Evolutionary conservation across 1,284 basidiomycete genomes (phyloP), one percentile per base, ranked within the genome.

Genomic region (Trametes versicolor): DNA sequence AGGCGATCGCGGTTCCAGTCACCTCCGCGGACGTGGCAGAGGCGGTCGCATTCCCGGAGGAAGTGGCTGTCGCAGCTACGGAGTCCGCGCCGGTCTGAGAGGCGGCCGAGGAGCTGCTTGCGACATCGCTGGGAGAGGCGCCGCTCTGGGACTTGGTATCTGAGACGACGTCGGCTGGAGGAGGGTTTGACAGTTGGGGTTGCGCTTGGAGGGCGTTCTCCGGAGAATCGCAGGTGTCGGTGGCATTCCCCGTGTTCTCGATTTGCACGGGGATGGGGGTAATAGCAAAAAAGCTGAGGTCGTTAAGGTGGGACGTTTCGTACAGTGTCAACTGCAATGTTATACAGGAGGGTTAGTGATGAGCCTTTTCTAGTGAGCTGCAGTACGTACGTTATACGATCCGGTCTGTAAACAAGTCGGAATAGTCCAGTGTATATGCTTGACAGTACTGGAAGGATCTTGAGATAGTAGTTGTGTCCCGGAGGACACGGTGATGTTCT

Each of bases 401-500:
- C 85, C 85, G n/a, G 77, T 64, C 4, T 77, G 73, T 8, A 85
- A 68, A 67, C 85, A 86, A 4, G 72, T 70, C 0, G 84, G 82
- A 25, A 87, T 75, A 4, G 68, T 67, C 73, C 77, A 85, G 63
- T 82, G 77, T 10, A 85, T 70, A 70, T 85, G 84, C 64, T 83
- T 83, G 58, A 87, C 85, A 19, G 82, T 83, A 61, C 78, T 81
- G 15, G 81, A 81, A 17, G 71, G 72, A 68, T 85, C 82, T 55
- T 79, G 75, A 4, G 71, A 73, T 8, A 85, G 73, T 15, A 86
- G 70, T 9, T 63, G 71, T n/a, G 82, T 69, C 4, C 80, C 81
- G 41, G 71, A 67, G 8, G 83, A 79, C 15, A 88, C 79, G 3
- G 85, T 86, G 15, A 83, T 55, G 67, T 88, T 87, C 17, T 78